A percentile compares a stretch with the other conserved stretches of the same genome.
These are phyloP conservation scores for Ochromonadaceae sp. DNA, from an alignment of 352 stramenopile species.

Conservation along the genomic window DNA sequence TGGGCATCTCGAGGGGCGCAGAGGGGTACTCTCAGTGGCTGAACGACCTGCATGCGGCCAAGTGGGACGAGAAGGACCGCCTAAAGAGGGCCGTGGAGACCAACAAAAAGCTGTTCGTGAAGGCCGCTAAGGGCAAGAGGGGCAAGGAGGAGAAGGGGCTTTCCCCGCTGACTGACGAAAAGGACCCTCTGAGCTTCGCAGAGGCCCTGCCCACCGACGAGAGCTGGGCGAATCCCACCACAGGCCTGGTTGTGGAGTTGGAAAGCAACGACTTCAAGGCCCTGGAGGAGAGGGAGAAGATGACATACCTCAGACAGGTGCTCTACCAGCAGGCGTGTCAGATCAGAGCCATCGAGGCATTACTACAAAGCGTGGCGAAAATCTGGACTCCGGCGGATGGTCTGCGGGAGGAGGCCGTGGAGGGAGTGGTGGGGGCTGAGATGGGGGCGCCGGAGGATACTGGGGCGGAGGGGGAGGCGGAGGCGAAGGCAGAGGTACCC, in stretches of 20 bases:
- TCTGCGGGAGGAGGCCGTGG: not conserved
- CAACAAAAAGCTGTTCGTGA: not conserved
- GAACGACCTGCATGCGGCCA: not conserved
- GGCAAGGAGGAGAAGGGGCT: too few species aligned
- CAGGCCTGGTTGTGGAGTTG: not conserved
- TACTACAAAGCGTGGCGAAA: not conserved
- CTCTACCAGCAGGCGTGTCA: not conserved
- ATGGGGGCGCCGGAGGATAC: not conserved
- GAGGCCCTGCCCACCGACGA: too few species aligned
- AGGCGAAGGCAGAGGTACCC: slow-evolving; percentile 2
- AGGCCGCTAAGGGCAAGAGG: not conserved
- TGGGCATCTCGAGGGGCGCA: not conserved
- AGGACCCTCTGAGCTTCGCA: too few species aligned
- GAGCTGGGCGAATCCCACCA: not conserved
- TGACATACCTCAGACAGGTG: not conserved
- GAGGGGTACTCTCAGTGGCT: not conserved
- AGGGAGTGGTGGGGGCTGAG: slow-evolving; percentile 15
- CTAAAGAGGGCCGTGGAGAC: not conserved
- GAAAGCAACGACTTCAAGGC: slow-evolving; percentile 1
- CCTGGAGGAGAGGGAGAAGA: slow-evolving; percentile 22
- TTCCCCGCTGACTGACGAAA: too few species aligned
- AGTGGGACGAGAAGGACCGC: not conserved
- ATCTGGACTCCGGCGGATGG: not conserved
- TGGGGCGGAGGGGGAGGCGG: slow-evolving; percentile 12
- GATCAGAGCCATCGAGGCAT: not conserved